Evolutionary conservation across 352 stramenopile genomes (phyloP), one percentile per base, ranked within the genome.

Genomic region (Phytophthora gonapodyides): DNA sequence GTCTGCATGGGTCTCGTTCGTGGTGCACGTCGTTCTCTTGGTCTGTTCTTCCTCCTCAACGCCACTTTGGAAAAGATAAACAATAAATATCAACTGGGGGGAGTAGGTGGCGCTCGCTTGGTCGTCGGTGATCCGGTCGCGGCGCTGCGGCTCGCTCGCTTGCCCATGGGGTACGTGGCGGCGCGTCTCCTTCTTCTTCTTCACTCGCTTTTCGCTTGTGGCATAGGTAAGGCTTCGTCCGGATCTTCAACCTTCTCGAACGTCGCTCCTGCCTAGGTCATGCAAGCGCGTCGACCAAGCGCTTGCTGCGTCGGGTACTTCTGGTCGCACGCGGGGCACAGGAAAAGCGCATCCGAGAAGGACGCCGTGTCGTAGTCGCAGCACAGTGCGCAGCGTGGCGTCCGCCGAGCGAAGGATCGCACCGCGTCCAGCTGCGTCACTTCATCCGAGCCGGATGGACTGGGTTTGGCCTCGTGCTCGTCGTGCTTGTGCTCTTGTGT

Each of bases 251-350:
- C 24, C 9, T 49, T 54, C 54, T 64, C 24, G 35, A 51, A 49
- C 41, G 36, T 46, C 40, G 2, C n/a, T 67, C 57, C 34, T 38
- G 44, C 46, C 13, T 62, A 75, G 15, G 67, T 78, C 70, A 83
- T 62, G 56, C 79, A 87, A 24, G 82, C 69, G 34, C 68, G 75
- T 33, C 67, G 75, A 12, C 79, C 73, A 1, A 92, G 75, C 44
- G 79, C 66, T 46, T 84, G 80, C 53, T 90, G 84, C 53, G 84
- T 93, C 54, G 84, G 84, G 69, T 93, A 93, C 65, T 92, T 94
- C 58, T 78, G 75, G 67, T 94, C 84, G 73, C 82, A 92, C 46
- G 76, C 65, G 12, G 70, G 67, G 19, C 82, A 91, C 9, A 94
- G 60, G 58, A 91, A 90, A 17, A 90, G 72, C 58, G 73, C 75